Evolutionary conservation across 805 yeast species (phyloP), one percentile per base, ranked within the genome.

Genomic region (Millerozyma miso): DNA sequence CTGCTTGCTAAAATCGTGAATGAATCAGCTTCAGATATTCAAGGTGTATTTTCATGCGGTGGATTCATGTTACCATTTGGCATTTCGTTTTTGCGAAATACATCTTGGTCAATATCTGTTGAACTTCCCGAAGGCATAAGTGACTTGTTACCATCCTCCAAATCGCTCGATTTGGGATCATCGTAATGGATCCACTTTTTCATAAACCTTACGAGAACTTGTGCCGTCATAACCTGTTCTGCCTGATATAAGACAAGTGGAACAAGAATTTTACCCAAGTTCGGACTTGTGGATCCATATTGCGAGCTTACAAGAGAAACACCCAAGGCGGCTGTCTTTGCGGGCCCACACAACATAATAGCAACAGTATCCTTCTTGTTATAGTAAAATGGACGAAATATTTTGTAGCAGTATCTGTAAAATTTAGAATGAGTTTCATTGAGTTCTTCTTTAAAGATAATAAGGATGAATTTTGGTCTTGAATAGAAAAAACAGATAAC

Each of bases 321-420:
- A 31, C 96, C 97, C 40, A 88, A 69, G 0, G 96, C 96, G 0
- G 95, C 96, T 1, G 96, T 88, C 61, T 88, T 89, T 2, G 97
- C 96, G 4, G 95, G 91, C 8, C 95, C 96, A 62, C 96, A 87
- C 45, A 88, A 73, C 84, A 88, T 76, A 39, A 89, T 76, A 10
- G 90, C 74, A 31, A 87, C 86, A 0, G 96, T 79, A 55, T 89
- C 96, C 40, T 69, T 61, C 51, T 82, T 77, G 53, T 73, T 71
- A 61, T 85, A 85, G 61, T 83, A 85, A 53, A 85, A 87, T 1
- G 91, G 91, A 42, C 71, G 60, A 45, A 80, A 62, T 1, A 71
- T 23, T 35, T 59, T 60, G 56, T 80, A 76, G 17, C 69, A 46
- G 50, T 60, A 62, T 4, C 51, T 71, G 53, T 86, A 85, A 0